Conservation (phyloP, 2,329 filamentous ascomycete species). For the Colletotrichum trifolii region DNA sequence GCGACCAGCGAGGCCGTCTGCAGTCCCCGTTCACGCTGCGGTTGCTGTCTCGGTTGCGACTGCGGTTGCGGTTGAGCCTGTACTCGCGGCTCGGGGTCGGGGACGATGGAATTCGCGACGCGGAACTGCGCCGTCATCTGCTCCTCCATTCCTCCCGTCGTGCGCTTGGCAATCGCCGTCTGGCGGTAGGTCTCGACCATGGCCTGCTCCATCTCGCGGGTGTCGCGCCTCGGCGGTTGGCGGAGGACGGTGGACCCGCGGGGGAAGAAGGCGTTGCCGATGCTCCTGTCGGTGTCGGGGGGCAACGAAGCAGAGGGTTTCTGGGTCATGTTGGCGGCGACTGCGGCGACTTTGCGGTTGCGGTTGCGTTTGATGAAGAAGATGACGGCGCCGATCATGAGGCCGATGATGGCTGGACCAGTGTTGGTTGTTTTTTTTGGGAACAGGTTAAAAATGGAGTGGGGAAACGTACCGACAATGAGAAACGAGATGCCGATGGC, state of each 20-base stretch:
- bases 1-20: too few relatives aligned
- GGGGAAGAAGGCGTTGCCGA: conserved; percentile 1
- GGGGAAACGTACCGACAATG: conserved; percentile 12
- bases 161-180: conserved; percentile 25
- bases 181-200: conserved; percentile 25
- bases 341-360: conserved; percentile 27
- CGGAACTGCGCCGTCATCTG: conserved; percentile 28
- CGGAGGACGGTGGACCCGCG: conserved; percentile 14
- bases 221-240: conserved; percentile 19
- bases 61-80: too few relatives aligned
- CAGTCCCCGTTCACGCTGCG: too few relatives aligned
- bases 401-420: conserved; percentile 1
- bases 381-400: conserved; percentile 23
- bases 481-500: conserved; percentile 28
- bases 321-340: conserved; percentile 17
- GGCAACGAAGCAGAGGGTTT: too few relatives aligned
- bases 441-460: rapidly evolving
- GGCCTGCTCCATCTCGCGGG: conserved; percentile 21
- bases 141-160: conserved; percentile 30
- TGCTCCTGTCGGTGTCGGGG: conserved; percentile 20
- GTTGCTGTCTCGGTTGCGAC: too few relatives aligned
- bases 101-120: conserved; percentile 2
- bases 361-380: conserved; percentile 26
- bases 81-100: neutral
- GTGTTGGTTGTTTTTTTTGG: neutral